Conservation (phyloP, 1,139 yeast genomes). For the Suhomyces panamericanus region DNA sequence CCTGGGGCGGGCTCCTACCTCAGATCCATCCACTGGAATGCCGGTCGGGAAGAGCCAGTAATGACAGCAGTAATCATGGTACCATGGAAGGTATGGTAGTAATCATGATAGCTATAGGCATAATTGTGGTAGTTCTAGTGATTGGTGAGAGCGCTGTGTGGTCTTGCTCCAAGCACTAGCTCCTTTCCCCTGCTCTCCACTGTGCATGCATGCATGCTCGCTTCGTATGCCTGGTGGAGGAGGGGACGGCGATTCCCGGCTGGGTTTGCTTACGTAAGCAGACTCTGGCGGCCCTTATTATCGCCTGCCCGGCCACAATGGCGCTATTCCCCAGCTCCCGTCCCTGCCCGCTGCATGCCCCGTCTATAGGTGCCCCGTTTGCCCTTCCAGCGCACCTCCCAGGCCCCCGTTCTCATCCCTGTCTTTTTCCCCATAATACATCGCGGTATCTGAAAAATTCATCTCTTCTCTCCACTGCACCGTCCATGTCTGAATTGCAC, state of each 20-base stretch:
- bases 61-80: no score
- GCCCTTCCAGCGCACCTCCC: not conserved
- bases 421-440: not conserved
- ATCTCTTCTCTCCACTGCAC: not conserved
- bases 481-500: constrained; percentile 66
- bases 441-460: constrained; percentile 7
- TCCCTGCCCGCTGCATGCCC: not conserved
- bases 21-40: no score
- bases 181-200: not conserved
- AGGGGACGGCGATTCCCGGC: not conserved
- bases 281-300: not conserved
- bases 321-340: no score
- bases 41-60: no score
- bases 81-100: no score
- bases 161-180: no score
- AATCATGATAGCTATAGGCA: no score
- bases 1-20: no score
- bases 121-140: no score
- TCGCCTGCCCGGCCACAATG: no score
- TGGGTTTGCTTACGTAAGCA: not conserved
- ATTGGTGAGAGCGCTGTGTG: no score
- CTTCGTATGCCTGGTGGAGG: not conserved
- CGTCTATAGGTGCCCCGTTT: not conserved
- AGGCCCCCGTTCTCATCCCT: not conserved
- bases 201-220: not conserved